Percentiles rank a stretch among this genome's conserved stretches.
These are phyloP conservation scores for Colletotrichum chlorophyti DNA, from an alignment of 2,329 filamentous ascomycete species.

Conservation along the genomic window DNA sequence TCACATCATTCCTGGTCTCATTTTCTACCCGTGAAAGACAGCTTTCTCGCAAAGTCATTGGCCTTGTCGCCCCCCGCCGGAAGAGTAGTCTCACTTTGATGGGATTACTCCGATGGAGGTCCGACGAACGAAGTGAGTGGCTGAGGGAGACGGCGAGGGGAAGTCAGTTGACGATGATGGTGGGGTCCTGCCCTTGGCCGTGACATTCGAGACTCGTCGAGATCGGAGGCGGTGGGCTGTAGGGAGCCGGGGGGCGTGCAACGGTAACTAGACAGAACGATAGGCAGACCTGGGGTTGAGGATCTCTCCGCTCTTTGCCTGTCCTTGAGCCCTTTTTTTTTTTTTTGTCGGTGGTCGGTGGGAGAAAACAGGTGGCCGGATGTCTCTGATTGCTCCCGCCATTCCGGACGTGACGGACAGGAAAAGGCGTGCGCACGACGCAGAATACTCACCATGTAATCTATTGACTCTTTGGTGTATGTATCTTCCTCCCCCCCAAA, in stretches of 20 bases:
- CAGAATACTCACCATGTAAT: not conserved
- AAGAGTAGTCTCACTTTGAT: slow-evolving; percentile 23
- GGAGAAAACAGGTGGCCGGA: slow-evolving; percentile 9
- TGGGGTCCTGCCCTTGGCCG: slow-evolving; percentile 17
- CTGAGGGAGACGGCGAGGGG: slow-evolving; percentile 22
- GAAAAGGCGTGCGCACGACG: slow-evolving; percentile 3
- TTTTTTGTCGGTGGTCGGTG: slow-evolving; percentile 8
- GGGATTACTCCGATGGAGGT: slow-evolving; percentile 28
- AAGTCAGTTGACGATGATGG: slow-evolving; percentile 28
- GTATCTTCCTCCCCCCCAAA: not conserved
- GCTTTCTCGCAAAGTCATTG: slow-evolving; percentile 14
- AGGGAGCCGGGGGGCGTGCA: slow-evolving; percentile 4
- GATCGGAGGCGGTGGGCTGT: slow-evolving; percentile 16
- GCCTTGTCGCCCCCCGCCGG: slow-evolving; percentile 6
- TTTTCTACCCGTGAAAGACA: not conserved
- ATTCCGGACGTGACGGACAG: not conserved
- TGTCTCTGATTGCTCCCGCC: slow-evolving; percentile 18
- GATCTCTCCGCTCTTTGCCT: too few species aligned
- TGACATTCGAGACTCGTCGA: slow-evolving; percentile 26
- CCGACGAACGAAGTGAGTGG: slow-evolving; percentile 23
- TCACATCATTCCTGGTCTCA: slow-evolving; percentile 2
- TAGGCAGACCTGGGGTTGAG: slow-evolving; percentile 8
- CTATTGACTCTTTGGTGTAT: not conserved
- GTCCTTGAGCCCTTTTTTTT: not conserved
- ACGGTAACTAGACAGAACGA: slow-evolving; percentile 9